Base-by-base conservation (phyloP, 352 stramenopile species). In the Pythium phragmitis region DNA sequence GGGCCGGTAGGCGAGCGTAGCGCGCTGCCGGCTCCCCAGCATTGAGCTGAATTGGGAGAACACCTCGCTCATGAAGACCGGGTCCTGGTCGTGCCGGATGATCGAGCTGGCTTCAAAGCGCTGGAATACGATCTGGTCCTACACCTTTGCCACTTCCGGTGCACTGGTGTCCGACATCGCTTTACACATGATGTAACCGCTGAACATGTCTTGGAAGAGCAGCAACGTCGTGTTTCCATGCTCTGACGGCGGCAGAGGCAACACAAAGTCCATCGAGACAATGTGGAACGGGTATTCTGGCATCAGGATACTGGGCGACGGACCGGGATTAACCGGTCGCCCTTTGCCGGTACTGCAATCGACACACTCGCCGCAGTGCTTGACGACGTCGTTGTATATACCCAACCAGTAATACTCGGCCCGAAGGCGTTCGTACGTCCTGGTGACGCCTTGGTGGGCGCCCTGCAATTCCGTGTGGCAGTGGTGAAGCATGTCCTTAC, bases 181-280 rank as follows among this genome's bases (percentile, higher is more conserved):
- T 28, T 63, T 47, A 16, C 54, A 66, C 60, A 73, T 65, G 4
- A 66, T 34, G n/a, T 48, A 65, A 5, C 60, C 66, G 11, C 34
- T 53, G 30, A 72, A 72, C 53, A 60, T 56, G 34, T 49, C 19
- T 12, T 63, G 49, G 49, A 73, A 73, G 0, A 73, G 16, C 16
- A 69, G 53, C 7, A 73, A 23, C 2, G 49, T 19, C 7, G 56
- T 69, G 37, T 66, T 73, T 2, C 60, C 66, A 12, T 66, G 50
- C 0, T 37, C 16, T 3, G 66, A 66, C 16, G 12, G 19, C 21
- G 66, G 60, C 16, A 73, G 17, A 17, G 53, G 60, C 5, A 48
- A 39, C 19, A 66, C 66, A 30, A 69, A 73, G 28, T 73, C 56
- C 66, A 69, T 73, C 17, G 66, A 68, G 6, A 73, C 26, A 3